Evolutionary conservation across 331 rosid species (phyloP), one percentile per base, ranked within the genome.

Genomic region (Prunus yedoensis): DNA sequence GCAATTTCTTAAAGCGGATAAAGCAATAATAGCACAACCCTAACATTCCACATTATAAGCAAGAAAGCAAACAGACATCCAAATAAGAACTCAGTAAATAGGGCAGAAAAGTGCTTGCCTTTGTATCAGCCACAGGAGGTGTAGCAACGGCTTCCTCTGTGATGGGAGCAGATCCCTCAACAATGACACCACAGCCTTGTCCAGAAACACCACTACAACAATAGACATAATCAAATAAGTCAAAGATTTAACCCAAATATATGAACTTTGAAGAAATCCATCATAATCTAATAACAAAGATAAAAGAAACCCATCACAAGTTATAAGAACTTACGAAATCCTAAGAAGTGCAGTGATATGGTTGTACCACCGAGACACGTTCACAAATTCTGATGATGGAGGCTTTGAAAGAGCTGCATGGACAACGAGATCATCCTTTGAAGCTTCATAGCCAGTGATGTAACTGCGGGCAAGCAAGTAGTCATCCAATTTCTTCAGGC

Each of bases 381-480:
- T 95, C 71, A 88, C 91, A 10, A 21, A 89, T 41, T 90, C 92
- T 12, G 80, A 78, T 0, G 94, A 85, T 5, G 96, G 91, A 25
- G 84, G 89, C 35, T 68, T 53, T 3, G 93, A 28, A 45, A 95
- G 76, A 57, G 96, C 88, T 9, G 89, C 82, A 18, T 83, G 82
- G 0, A 95, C 96, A 6, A 94, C 80, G 73, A 95, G 25, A 63
- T 95, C 98, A 69, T 95, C 99, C 87, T 90, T 95, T 1, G 99
- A 91, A 23, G 99, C 93, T 70, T 87, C 96, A 59, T 88, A 92
- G 89, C 99, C 97, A 2, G 91, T 75, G 66, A 95, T 91, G 74
- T 95, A 92, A 78, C 99, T 95, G 71, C 98, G 97, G 21, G 91
- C 17, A 41, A 92, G 89, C 60, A 95, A 89, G 82, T 95, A 91